Evolutionary conservation across 1,284 basidiomycete genomes (phyloP).

Genomic region (Tilletia walkeri): DNA sequence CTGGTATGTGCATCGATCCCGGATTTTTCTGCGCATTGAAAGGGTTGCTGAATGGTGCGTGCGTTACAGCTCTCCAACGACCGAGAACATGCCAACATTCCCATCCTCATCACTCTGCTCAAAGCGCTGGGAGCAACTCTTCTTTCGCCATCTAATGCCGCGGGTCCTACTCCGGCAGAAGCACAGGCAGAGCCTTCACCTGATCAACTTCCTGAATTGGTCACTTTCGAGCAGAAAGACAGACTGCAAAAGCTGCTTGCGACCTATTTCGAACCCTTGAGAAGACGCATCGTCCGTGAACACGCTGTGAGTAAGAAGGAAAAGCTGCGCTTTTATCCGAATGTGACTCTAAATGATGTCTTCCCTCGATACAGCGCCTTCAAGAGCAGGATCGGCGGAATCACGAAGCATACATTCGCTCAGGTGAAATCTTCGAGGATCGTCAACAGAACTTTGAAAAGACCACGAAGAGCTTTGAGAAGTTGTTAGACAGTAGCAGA

Average conservation of each 20-base stretch:
- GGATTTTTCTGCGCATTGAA: constrained; percentile 10
- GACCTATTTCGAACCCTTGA: constrained; percentile 85
- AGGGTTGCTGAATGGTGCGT: background rate
- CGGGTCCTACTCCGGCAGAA: constrained; percentile 58
- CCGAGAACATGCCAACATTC: constrained; percentile 77
- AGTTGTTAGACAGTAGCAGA: constrained; percentile 60
- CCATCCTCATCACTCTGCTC: constrained; percentile 77
- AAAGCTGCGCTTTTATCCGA: background rate
- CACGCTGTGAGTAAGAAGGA: constrained; percentile 60
- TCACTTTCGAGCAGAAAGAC: constrained; percentile 78
- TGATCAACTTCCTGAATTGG: constrained; percentile 57
- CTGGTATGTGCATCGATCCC: constrained; percentile 61
- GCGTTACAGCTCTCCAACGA: constrained; percentile 74
- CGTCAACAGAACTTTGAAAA: constrained; percentile 97
- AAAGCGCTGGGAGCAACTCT: constrained; percentile 78
- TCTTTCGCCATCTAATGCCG: constrained; percentile 59
- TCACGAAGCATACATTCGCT: constrained; percentile 97
- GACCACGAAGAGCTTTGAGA: constrained; percentile 93
- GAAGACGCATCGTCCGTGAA: constrained; percentile 85
- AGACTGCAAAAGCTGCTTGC: constrained; percentile 89
- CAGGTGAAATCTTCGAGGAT: constrained; percentile 98
- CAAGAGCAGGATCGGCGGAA: constrained; percentile 95
- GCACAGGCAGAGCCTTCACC: constrained; percentile 57
- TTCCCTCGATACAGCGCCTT: constrained; percentile 65
- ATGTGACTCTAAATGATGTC: constrained; percentile 23